These are phyloP conservation scores for Cystobasidium onofrii DNA, from an alignment of 768 basidiomycete species.

Conservation along the genomic window DNA sequence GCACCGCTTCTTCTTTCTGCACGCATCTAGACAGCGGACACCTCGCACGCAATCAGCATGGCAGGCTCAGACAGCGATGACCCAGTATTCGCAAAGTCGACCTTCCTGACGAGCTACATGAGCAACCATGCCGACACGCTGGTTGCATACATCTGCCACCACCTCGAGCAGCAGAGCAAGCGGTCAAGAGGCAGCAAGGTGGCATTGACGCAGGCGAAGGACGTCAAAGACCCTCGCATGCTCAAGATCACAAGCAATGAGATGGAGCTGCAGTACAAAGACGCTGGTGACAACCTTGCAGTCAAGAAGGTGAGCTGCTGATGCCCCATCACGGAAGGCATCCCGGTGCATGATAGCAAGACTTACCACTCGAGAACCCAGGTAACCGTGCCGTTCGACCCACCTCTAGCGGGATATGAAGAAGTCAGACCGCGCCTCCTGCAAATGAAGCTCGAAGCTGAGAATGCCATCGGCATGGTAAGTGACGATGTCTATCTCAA, in stretches of 20 bases:
- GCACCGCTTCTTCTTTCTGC: background rate
- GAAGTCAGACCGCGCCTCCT: constrained; percentile 73
- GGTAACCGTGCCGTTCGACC: constrained; percentile 58
- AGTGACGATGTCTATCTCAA: constrained; percentile 35
- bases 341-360: no score
- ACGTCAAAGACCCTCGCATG: constrained; percentile 24
- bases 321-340: no score
- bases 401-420: constrained; percentile 64
- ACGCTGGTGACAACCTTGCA: constrained; percentile 12
- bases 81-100: constrained; percentile 47
- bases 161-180: constrained; percentile 57
- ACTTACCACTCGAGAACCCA: constrained; percentile 35
- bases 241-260: constrained; percentile 14
- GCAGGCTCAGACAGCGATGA: constrained; percentile 10
- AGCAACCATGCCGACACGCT: constrained; percentile 71
- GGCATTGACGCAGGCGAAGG: background rate
- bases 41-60: background rate
- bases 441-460: constrained; percentile 70
- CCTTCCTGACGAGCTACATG: constrained; percentile 77
- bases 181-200: constrained; percentile 50
- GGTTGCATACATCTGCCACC: constrained; percentile 60
- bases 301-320: constrained; percentile 2
- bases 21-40: background rate
- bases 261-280: constrained; percentile 23
- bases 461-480: constrained; percentile 73